Conservation (phyloP, 805 yeast genomes). For the Wickerhamiella hasegawae region DNA sequence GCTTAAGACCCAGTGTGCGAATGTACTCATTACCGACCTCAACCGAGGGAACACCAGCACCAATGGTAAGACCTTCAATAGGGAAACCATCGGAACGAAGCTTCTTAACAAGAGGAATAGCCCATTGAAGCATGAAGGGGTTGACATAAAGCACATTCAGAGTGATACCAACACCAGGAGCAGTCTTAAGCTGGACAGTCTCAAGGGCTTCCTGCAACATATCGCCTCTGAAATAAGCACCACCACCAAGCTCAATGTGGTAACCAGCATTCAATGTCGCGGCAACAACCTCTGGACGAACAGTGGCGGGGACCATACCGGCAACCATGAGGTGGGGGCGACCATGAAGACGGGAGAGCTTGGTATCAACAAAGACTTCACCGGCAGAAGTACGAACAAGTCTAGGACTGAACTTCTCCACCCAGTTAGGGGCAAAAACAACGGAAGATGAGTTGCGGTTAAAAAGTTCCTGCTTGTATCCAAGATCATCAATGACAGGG, state of each 20-base stretch:
- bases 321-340: slow-evolving; percentile 96
- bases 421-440: slow-evolving; percentile 83
- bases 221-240: slow-evolving; percentile 78
- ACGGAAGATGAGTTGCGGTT: slow-evolving; percentile 49
- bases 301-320: slow-evolving; percentile 98
- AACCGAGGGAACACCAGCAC: slow-evolving; percentile 98
- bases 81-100: slow-evolving; percentile 89
- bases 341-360: slow-evolving; percentile 79
- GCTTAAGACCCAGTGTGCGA: slow-evolving; percentile 78
- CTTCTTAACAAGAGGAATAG: slow-evolving; percentile 84
- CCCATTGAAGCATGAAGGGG: slow-evolving; percentile 98
- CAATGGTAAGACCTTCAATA: slow-evolving; percentile 87
- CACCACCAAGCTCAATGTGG: slow-evolving; percentile 96
- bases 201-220: slow-evolving; percentile 63
- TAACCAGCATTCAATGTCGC: slow-evolving; percentile 93
- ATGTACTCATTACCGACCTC: slow-evolving; percentile 97
- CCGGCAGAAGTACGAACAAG: slow-evolving; percentile 51
- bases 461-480: slow-evolving; percentile 90
- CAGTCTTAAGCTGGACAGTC: slow-evolving; percentile 47
- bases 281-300: slow-evolving; percentile 82
- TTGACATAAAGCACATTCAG: slow-evolving; percentile 87
- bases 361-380: slow-evolving; percentile 77
- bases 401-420: slow-evolving; percentile 71
- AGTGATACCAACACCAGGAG: slow-evolving; percentile 83
- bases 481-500: slow-evolving; percentile 65